Conservation (phyloP, 345 rosid genomes). For the Trapa bicornis region DNA sequence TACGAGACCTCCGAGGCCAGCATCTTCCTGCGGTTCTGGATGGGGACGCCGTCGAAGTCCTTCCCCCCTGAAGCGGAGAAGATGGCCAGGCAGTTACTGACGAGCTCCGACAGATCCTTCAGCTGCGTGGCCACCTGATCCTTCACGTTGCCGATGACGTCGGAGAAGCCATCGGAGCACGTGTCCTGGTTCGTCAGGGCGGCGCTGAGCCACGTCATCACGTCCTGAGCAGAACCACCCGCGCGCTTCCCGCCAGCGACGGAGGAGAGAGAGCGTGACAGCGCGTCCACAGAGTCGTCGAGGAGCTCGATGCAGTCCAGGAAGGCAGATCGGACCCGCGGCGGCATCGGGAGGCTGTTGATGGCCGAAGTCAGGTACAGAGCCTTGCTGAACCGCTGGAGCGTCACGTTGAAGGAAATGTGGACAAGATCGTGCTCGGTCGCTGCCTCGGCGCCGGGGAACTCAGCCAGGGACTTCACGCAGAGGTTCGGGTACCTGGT, state of each 20-base stretch:
- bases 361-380: conserved; percentile 46
- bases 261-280: conserved; percentile 49
- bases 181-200: conserved; percentile 93
- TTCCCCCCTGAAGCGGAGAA: conserved; percentile 33
- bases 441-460: conserved; percentile 56
- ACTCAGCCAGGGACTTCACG: conserved; percentile 46
- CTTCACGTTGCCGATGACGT: conserved; percentile 42
- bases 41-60: conserved; percentile 79
- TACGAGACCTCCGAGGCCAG: conserved; percentile 3
- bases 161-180: conserved; percentile 71
- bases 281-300: conserved; percentile 72
- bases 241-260: conserved; percentile 18
- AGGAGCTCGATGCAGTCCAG: conserved; percentile 84
- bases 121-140: conserved; percentile 40
- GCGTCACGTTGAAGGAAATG: conserved; percentile 88
- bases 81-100: conserved; percentile 81
- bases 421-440: conserved; percentile 61
- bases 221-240: conserved; percentile 19
- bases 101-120: conserved; percentile 74
- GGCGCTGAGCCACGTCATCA: conserved; percentile 87
- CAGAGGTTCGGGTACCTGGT: conserved; percentile 64
- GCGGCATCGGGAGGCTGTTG: conserved; percentile 45
- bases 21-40: conserved; percentile 62
- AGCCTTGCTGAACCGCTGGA: conserved; percentile 67
- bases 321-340: conserved; percentile 58